These are phyloP conservation scores for Cryomyces minteri DNA, from an alignment of 495 filamentous ascomycete genomes.

Conservation along the genomic window DNA sequence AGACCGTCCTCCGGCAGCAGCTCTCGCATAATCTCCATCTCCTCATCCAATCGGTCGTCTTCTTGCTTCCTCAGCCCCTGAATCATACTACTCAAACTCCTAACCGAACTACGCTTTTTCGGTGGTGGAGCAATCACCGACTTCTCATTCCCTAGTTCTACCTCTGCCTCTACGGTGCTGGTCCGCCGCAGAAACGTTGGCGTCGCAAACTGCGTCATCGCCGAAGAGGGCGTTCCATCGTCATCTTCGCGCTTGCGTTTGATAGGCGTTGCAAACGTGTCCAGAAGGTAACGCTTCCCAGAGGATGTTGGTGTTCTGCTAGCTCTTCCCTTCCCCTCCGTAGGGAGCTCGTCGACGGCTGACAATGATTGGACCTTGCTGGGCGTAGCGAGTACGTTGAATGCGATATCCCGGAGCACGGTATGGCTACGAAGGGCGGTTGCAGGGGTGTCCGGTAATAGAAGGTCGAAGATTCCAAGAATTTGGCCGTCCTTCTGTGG, in stretches of 20 bases:
- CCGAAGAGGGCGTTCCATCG: slow-evolving; percentile 25
- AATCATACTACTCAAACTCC: slow-evolving; percentile 63
- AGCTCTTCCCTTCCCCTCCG: slow-evolving; percentile 11
- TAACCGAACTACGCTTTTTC: slow-evolving; percentile 38
- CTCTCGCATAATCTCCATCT: slow-evolving; percentile 65
- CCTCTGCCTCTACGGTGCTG: slow-evolving; percentile 3
- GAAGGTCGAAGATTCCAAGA: slow-evolving; percentile 79
- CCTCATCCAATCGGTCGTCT: slow-evolving; percentile 33
- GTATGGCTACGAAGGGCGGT: slow-evolving; percentile 4
- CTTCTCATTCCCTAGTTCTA: not conserved
- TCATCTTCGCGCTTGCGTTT: slow-evolving; percentile 13
- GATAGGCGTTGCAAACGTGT: slow-evolving; percentile 45
- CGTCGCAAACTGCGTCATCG: slow-evolving; percentile 40
- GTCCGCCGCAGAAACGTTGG: slow-evolving; percentile 57
- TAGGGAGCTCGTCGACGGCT: slow-evolving; percentile 5
- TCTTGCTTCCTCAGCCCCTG: slow-evolving; percentile 61
- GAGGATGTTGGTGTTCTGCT: slow-evolving; percentile 44
- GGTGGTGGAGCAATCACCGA: slow-evolving; percentile 22
- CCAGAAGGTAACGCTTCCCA: slow-evolving; percentile 40
- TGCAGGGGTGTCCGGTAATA: slow-evolving; percentile 27
- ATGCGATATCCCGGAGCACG: slow-evolving; percentile 5
- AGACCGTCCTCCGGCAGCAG: slow-evolving; percentile 20
- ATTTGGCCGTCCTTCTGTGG: slow-evolving; percentile 79
- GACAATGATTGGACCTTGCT: slow-evolving; percentile 8
- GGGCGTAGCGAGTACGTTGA: slow-evolving; percentile 12